Percentiles rank a stretch among this genome's conserved stretches.
These are phyloP conservation scores for Ophiosphaerella narmari DNA, from an alignment of 2,329 filamentous ascomycete genomes.

Conservation along the genomic window DNA sequence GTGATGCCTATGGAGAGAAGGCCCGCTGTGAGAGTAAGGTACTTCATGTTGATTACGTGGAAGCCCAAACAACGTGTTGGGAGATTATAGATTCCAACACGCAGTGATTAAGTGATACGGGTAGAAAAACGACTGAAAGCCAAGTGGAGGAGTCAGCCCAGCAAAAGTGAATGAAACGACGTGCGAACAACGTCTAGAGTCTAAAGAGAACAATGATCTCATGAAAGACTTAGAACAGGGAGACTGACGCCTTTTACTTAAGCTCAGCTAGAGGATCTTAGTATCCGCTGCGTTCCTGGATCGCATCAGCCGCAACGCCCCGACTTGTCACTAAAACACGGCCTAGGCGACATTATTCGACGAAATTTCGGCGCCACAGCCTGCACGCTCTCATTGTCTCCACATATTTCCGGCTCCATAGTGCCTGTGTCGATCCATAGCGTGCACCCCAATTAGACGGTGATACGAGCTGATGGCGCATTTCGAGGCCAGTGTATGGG, in stretches of 20 bases:
- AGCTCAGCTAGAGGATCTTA: conserved; percentile 4
- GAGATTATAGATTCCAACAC: background rate
- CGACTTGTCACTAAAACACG: no score
- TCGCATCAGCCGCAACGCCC: background rate
- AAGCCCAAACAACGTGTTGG: no score
- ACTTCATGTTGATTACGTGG: conserved; percentile 16
- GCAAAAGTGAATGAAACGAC: conserved; percentile 1
- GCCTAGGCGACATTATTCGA: background rate
- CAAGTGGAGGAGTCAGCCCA: background rate
- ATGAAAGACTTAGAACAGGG: background rate
- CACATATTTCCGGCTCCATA: background rate
- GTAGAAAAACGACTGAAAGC: background rate
- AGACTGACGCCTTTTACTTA: conserved; percentile 1
- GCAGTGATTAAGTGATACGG: background rate
- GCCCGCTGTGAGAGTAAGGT: conserved; percentile 21
- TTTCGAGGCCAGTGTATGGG: background rate
- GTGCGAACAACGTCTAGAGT: background rate
- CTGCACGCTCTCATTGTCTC: conserved; percentile 4
- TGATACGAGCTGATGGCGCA: conserved; percentile 11
- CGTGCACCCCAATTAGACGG: background rate
- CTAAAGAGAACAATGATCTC: no score
- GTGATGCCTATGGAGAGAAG: conserved; percentile 24
- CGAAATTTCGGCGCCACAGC: conserved; percentile 6
- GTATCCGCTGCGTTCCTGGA: conserved; percentile 11
- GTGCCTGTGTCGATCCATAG: conserved; percentile 9